Conservation (phyloP, 208 protist species). For the Pavlovales sp. region DNA sequence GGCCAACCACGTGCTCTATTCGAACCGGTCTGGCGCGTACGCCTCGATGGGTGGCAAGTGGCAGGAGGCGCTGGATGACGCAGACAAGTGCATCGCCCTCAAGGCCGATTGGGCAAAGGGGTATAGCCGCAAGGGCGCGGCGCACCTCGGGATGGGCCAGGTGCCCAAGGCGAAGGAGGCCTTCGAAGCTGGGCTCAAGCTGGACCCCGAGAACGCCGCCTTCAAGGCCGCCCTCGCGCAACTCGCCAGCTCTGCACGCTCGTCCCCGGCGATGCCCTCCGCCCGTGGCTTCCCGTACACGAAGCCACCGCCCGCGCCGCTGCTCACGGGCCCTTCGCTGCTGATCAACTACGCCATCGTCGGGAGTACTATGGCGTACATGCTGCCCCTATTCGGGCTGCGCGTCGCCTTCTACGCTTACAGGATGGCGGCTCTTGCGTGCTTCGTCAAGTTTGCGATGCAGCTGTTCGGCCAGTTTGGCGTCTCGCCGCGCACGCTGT, state of each 20-base stretch:
- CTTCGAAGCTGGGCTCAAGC: conserved; percentile 7
- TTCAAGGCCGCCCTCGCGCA: background rate
- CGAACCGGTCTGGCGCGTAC: conserved; percentile 18
- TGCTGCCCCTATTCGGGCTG: background rate
- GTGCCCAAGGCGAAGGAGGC: background rate
- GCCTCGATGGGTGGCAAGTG: background rate
- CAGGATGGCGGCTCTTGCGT: background rate
- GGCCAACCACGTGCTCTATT: background rate
- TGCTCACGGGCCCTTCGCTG: background rate
- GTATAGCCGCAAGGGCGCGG: background rate
- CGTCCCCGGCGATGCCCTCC: background rate
- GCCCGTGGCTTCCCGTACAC: background rate
- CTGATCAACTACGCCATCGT: background rate
- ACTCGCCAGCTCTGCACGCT: background rate
- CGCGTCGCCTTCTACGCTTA: background rate
- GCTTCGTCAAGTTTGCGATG: background rate
- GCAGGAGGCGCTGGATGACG: conserved; percentile 9
- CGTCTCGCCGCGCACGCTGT: background rate
- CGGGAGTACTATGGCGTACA: background rate
- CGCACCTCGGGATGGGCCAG: background rate
- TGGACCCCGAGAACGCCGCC: background rate
- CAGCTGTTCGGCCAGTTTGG: background rate
- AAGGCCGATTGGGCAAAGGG: conserved; percentile 24
- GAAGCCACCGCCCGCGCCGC: no score
- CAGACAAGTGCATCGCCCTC: background rate